A percentile compares a stretch with the other conserved stretches of the same genome.
phyloP scores from a whole-genome alignment of 352 stramenopile genomes.

The Phytopythium litorale region DNA sequence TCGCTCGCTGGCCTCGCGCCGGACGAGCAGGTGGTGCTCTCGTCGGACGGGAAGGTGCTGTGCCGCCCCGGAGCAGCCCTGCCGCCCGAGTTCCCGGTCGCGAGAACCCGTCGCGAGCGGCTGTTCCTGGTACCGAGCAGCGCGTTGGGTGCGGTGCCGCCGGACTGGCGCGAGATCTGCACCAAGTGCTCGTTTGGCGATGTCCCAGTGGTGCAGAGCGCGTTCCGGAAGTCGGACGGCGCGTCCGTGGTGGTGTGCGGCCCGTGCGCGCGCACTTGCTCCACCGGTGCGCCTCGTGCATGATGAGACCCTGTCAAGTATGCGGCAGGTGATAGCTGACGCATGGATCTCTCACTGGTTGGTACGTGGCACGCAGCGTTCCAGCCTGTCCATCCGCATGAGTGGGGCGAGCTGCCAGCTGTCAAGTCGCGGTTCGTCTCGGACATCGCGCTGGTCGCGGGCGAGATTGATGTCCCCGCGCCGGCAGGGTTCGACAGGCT shows the following conservation, averaged over 20 bases:
- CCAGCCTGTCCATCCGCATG: constrained; percentile 32
- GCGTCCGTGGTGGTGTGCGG: constrained; percentile 42
- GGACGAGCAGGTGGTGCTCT: constrained; percentile 56
- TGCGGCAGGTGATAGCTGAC: too few relatives aligned
- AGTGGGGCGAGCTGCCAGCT: constrained; percentile 31
- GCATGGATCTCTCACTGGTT: too few relatives aligned
- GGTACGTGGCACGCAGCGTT: constrained; percentile 20
- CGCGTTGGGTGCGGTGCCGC: constrained; percentile 10
- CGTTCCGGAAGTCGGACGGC: constrained; percentile 27
- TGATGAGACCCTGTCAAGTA: not conserved
- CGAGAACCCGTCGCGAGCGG: constrained; percentile 9
- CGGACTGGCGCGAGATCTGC: constrained; percentile 63
- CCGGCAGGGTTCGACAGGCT: constrained; percentile 56
- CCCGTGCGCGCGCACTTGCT: constrained; percentile 60
- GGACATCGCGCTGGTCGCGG: constrained; percentile 51
- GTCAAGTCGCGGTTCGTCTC: constrained; percentile 56
- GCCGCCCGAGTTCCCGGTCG: constrained; percentile 14
- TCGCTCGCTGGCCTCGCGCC: constrained; percentile 59
- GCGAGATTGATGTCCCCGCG: constrained; percentile 41
- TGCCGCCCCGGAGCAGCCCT: constrained; percentile 16
- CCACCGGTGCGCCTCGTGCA: constrained; percentile 31
- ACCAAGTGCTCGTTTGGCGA: constrained; percentile 55
- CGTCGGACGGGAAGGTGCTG: constrained; percentile 35
- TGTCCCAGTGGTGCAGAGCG: constrained; percentile 41
- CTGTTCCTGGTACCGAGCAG: constrained; percentile 42